Evolutionary conservation across 129 eudicot genomes (phyloP).

Genomic region (Heracleum sosnowskyi): DNA sequence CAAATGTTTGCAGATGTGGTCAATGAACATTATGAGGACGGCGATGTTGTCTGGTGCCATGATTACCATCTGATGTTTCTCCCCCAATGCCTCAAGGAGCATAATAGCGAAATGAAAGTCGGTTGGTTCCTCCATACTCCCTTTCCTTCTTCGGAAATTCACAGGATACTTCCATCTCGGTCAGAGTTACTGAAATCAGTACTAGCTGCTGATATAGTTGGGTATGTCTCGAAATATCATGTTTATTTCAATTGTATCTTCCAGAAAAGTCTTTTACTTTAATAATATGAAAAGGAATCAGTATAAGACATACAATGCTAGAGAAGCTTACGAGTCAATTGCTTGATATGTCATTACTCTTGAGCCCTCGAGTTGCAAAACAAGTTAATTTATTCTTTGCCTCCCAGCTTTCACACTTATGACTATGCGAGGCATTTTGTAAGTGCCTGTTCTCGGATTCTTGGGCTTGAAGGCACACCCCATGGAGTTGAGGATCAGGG

Average conservation of each 20-base stretch:
- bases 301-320: neutral
- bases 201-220: slow-evolving; percentile 84
- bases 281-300: neutral
- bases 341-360: neutral
- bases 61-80: slow-evolving; percentile 82
- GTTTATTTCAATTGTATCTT: neutral
- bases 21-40: slow-evolving; percentile 56
- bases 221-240: slow-evolving; percentile 29
- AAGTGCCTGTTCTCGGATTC: slow-evolving; percentile 84
- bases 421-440: slow-evolving; percentile 88
- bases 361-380: neutral
- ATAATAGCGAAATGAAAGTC: slow-evolving; percentile 57
- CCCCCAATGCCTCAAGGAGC: slow-evolving; percentile 63
- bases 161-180: slow-evolving; percentile 60
- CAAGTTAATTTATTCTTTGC: neutral
- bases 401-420: slow-evolving; percentile 71
- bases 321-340: neutral
- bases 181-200: slow-evolving; percentile 74
- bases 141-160: slow-evolving; percentile 82
- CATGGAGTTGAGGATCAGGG: slow-evolving; percentile 91
- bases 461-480: slow-evolving; percentile 83
- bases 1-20: slow-evolving; percentile 84
- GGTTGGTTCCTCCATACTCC: slow-evolving; percentile 96
- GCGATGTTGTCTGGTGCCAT: slow-evolving; percentile 92
- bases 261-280: neutral